Conservation (phyloP, 805 yeast genomes). For the Ogataea methylovora region DNA sequence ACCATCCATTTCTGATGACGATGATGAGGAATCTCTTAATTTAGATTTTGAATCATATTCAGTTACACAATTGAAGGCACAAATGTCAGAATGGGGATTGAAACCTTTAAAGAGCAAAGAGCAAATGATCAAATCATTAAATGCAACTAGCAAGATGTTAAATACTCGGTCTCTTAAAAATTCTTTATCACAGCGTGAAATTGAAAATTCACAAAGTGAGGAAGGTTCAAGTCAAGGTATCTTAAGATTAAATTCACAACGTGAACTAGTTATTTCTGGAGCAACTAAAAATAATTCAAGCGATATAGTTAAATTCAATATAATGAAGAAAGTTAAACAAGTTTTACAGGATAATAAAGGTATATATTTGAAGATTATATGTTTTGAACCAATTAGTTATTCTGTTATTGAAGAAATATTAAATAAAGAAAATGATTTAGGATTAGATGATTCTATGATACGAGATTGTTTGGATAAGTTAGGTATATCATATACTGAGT, state of each 20-base stretch:
- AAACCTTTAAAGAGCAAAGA: constrained; percentile 26
- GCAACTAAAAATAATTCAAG: too few species aligned
- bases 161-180: constrained; percentile 3
- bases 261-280: too few species aligned
- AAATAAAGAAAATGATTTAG: constrained; percentile 9
- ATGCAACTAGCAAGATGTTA: constrained; percentile 14
- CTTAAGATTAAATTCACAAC: too few species aligned
- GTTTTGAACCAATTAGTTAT: constrained; percentile 18
- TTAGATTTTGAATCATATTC: constrained; percentile 5
- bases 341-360: constrained; percentile 9
- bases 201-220: constrained; percentile 2
- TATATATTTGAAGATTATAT: constrained; percentile 11
- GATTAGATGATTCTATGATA: constrained; percentile 12
- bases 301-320: constrained; percentile 5
- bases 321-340: constrained; percentile 11
- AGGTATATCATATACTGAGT: constrained; percentile 18
- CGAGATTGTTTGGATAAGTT: constrained; percentile 19
- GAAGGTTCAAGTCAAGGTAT: constrained; percentile 4
- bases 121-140: constrained; percentile 26
- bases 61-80: constrained; percentile 8
- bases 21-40: not conserved
- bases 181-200: constrained; percentile 4
- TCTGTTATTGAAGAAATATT: constrained; percentile 10
- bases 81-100: constrained; percentile 29
- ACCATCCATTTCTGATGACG: too few species aligned